phyloP scores from a whole-genome alignment of 192 early-diverging fungal species.

The Fimicolochytrium jonesii region DNA sequence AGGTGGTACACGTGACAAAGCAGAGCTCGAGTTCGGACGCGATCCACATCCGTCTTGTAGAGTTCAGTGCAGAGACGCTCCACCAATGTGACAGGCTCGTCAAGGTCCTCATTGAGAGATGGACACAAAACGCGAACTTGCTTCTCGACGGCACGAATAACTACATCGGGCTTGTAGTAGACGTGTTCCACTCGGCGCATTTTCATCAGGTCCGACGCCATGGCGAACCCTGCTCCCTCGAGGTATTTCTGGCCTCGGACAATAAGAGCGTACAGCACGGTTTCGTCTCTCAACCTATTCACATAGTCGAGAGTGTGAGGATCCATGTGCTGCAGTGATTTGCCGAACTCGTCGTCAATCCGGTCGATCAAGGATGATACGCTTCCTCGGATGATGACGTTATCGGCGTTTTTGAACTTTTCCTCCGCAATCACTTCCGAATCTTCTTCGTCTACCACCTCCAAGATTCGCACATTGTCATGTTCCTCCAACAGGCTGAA shows the following conservation, averaged over 20 bases:
- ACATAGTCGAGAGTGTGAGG: conserved; percentile 96
- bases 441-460: conserved; percentile 62
- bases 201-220: conserved; percentile 66
- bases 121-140: conserved; percentile 49
- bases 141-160: conserved; percentile 71
- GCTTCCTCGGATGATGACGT: conserved; percentile 72
- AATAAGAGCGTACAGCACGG: conserved; percentile 81
- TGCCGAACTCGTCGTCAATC: conserved; percentile 95
- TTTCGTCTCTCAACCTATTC: conserved; percentile 87
- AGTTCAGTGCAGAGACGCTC: conserved; percentile 80
- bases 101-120: conserved; percentile 24
- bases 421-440: conserved; percentile 47
- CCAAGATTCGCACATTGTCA: conserved; percentile 63
- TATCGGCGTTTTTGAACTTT: conserved; percentile 48
- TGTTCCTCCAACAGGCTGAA: conserved; percentile 75
- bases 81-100: conserved; percentile 59
- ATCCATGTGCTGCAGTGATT: conserved; percentile 93
- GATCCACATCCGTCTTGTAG: conserved; percentile 79
- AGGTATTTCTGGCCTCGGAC: conserved; percentile 86
- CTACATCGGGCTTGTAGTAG: conserved; percentile 95
- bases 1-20: conserved; percentile 97
- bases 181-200: conserved; percentile 91
- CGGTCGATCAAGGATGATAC: conserved; percentile 86
- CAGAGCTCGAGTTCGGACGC: conserved; percentile 88
- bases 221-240: conserved; percentile 49